Conservation (phyloP, 129 eudicot genomes). For the Arctium minus region DNA sequence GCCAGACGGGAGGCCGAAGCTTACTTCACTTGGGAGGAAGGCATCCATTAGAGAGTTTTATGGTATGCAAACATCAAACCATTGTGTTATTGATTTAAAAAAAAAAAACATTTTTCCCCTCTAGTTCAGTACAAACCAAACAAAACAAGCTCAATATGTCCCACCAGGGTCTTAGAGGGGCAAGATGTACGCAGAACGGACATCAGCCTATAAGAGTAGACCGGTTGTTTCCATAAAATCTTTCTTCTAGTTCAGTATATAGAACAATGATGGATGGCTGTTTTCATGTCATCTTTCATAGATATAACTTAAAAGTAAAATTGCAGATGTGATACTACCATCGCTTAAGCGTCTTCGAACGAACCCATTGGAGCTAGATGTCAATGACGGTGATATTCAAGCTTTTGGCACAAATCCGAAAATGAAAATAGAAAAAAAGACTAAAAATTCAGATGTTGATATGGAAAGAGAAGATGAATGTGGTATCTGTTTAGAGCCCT, state of each 20-base stretch:
- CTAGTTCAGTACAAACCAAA: neutral
- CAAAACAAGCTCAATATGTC: neutral
- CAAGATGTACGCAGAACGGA: no score
- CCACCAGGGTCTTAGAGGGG: no score
- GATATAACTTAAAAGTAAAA: neutral
- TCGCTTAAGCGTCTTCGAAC: slow-evolving; percentile 48
- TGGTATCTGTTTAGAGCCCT: slow-evolving; percentile 82
- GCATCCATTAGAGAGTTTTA: slow-evolving; percentile 63
- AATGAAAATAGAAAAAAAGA: slow-evolving; percentile 26
- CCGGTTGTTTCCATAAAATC: neutral
- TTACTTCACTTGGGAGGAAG: slow-evolving; percentile 42
- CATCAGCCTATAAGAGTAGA: neutral
- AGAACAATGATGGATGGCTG: neutral
- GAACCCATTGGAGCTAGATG: slow-evolving; percentile 29
- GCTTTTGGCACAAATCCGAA: slow-evolving; percentile 10
- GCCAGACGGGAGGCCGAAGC: slow-evolving; percentile 43
- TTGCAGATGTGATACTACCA: slow-evolving; percentile 51
- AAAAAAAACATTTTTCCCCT: neutral
- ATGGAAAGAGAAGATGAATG: slow-evolving; percentile 78
- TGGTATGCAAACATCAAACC: slow-evolving; percentile 38
- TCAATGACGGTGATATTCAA: slow-evolving; percentile 14
- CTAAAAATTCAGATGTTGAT: slow-evolving; percentile 32
- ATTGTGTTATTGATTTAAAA: slow-evolving; percentile 5
- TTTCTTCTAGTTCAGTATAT: slow-evolving; percentile 1
- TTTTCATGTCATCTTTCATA: neutral